phyloP scores from a whole-genome alignment of 495 filamentous ascomycete species.

The Platismatia glauca region DNA sequence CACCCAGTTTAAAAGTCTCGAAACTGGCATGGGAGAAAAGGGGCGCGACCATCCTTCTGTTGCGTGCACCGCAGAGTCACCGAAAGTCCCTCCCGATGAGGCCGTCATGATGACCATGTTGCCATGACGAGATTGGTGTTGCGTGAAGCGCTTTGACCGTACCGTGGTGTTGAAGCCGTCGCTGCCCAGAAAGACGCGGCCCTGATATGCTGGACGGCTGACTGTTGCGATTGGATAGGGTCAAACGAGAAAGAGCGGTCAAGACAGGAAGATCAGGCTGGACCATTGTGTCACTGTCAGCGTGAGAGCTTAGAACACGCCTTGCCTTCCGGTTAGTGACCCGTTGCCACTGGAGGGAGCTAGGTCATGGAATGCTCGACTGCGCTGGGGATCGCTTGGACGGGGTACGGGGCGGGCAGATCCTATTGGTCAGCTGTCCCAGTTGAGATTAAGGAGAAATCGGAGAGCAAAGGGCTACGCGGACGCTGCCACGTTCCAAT shows the following conservation, averaged over 20 bases:
- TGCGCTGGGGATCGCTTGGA: not conserved
- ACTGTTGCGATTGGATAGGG: conserved; percentile 2
- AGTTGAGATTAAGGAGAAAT: not conserved
- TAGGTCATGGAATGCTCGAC: not conserved
- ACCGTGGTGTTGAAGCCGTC: not conserved
- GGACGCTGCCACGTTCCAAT: not conserved
- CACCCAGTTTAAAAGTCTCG: too few species aligned
- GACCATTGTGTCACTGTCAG: not conserved
- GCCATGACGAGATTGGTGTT: too few species aligned
- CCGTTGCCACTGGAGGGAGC: not conserved
- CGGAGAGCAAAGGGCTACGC: not conserved
- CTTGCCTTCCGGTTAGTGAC: not conserved
- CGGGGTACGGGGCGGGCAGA: not conserved
- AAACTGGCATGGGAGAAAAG: too few species aligned
- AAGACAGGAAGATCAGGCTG: not conserved
- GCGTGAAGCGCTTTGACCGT: too few species aligned
- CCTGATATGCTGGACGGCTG: too few species aligned
- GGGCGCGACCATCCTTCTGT: not conserved
- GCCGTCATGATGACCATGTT: not conserved
- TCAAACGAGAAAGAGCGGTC: conserved; percentile 5
- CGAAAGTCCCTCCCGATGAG: not conserved
- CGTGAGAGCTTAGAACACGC: not conserved
- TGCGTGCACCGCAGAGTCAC: not conserved
- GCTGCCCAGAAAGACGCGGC: not conserved
- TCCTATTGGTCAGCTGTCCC: not conserved